phyloP scores from a whole-genome alignment of 352 stramenopile genomes.

The Globisporangium recalcitrans region DNA sequence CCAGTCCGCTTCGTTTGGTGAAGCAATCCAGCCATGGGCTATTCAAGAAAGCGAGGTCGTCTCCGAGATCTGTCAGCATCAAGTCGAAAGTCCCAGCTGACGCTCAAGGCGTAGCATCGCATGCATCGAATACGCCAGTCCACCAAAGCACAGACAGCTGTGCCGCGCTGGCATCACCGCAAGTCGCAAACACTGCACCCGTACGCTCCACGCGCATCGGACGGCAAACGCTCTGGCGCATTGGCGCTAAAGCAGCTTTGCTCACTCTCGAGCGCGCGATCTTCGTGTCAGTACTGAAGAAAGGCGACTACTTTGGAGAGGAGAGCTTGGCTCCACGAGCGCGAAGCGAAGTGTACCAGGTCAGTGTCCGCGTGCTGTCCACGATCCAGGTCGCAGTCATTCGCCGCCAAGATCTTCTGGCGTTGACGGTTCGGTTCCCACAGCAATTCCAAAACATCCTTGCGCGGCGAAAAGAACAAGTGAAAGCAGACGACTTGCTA shows the following conservation, averaged over 20 bases:
- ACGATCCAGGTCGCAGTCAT: slow-evolving; percentile 44
- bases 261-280: slow-evolving; percentile 14
- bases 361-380: slow-evolving; percentile 52
- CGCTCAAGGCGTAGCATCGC: neutral
- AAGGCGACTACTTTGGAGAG: slow-evolving; percentile 55
- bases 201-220: neutral
- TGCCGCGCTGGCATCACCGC: neutral
- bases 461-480: slow-evolving; percentile 14
- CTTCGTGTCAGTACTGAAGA: slow-evolving; percentile 50
- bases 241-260: neutral
- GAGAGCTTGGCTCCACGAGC: slow-evolving; percentile 35
- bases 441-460: slow-evolving; percentile 28
- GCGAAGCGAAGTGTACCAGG: slow-evolving; percentile 37
- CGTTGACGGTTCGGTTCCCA: slow-evolving; percentile 35
- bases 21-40: slow-evolving; percentile 7
- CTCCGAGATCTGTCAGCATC: neutral
- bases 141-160: neutral
- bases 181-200: neutral
- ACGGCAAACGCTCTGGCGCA: slow-evolving; percentile 8
- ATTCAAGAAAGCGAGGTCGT: neutral
- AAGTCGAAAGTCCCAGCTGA: neutral
- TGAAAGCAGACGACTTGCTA: slow-evolving; percentile 15
- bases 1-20: neutral
- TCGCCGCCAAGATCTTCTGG: slow-evolving; percentile 36
- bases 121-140: too few species aligned